A percentile compares a stretch with the other conserved stretches of the same genome.
phyloP scores from a whole-genome alignment of 352 stramenopile genomes.

The Halophytophthora batemanensis region DNA sequence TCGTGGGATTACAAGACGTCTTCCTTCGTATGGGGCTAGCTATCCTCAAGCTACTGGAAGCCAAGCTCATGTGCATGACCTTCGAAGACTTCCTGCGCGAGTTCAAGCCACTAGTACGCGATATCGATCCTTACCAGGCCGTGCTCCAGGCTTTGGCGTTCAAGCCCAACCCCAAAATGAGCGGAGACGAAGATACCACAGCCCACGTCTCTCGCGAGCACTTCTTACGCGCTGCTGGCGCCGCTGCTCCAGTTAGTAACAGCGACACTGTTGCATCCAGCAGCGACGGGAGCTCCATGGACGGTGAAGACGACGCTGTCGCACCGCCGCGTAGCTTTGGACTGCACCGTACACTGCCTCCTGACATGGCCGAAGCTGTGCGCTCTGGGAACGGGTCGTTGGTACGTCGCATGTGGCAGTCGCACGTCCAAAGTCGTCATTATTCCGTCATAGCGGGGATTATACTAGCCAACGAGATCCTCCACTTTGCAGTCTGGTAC shows the following conservation, averaged over 20 bases:
- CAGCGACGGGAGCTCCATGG: slow-evolving; percentile 23
- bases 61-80: slow-evolving; percentile 80
- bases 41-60: slow-evolving; percentile 74
- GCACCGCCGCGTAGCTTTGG: slow-evolving; percentile 43
- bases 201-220: slow-evolving; percentile 48
- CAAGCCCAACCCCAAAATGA: slow-evolving; percentile 40
- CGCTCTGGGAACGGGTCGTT: slow-evolving; percentile 29
- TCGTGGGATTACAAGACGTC: slow-evolving; percentile 75
- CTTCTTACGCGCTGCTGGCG: slow-evolving; percentile 33
- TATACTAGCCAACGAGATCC: slow-evolving; percentile 73
- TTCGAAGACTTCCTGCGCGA: slow-evolving; percentile 83
- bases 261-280: slow-evolving; percentile 17
- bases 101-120: slow-evolving; percentile 73
- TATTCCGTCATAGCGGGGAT: slow-evolving; percentile 15
- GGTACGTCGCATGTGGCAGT: slow-evolving; percentile 44
- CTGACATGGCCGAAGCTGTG: slow-evolving; percentile 44
- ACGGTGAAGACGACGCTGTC: slow-evolving; percentile 23
- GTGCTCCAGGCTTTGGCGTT: slow-evolving; percentile 61
- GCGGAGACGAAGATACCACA: slow-evolving; percentile 48
- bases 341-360: slow-evolving; percentile 61
- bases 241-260: slow-evolving; percentile 12
- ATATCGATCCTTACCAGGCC: slow-evolving; percentile 78
- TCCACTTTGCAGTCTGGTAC: slow-evolving; percentile 78
- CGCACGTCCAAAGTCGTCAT: slow-evolving; percentile 32
- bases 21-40: slow-evolving; percentile 77